phyloP scores from a whole-genome alignment of 208 protist genomes.

The Trypanosoma avium region DNA sequence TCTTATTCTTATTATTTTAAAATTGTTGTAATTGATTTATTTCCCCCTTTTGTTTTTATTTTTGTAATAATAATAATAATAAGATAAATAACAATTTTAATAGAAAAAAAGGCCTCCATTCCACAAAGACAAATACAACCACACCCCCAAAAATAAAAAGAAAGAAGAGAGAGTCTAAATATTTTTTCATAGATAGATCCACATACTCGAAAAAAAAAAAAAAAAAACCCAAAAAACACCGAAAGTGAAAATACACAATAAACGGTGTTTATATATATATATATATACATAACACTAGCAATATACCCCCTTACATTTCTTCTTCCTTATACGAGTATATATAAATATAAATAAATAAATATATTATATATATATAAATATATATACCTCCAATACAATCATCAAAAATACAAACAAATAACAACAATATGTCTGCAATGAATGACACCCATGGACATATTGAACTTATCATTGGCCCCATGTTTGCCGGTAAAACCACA shows the following conservation, averaged over 20 bases:
- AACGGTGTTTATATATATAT: no score
- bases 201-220: neutral
- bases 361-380: neutral
- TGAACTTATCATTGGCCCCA: conserved; percentile 94
- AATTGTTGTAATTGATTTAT: no score
- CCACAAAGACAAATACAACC: no score
- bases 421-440: no score
- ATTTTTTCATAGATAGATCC: no score
- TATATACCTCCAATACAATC: neutral
- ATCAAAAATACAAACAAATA: neutral
- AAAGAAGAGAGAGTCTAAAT: conserved; percentile 2
- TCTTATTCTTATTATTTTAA: no score
- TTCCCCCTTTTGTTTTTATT: conserved; percentile 19
- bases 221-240: neutral
- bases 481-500: conserved; percentile 96
- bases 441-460: conserved; percentile 43
- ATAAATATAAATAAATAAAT: neutral
- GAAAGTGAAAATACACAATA: no score
- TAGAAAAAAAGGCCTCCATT: no score
- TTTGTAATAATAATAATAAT: neutral
- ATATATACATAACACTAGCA: neutral
- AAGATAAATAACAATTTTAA: no score
- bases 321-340: conserved; percentile 16
- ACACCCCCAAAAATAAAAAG: no score
- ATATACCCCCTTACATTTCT: conserved; percentile 12